A percentile compares a stretch with the other conserved stretches of the same genome.
These are phyloP conservation scores for Rhizomucor miehei DNA, from an alignment of 371 early-diverging fungal species.

Conservation along the genomic window DNA sequence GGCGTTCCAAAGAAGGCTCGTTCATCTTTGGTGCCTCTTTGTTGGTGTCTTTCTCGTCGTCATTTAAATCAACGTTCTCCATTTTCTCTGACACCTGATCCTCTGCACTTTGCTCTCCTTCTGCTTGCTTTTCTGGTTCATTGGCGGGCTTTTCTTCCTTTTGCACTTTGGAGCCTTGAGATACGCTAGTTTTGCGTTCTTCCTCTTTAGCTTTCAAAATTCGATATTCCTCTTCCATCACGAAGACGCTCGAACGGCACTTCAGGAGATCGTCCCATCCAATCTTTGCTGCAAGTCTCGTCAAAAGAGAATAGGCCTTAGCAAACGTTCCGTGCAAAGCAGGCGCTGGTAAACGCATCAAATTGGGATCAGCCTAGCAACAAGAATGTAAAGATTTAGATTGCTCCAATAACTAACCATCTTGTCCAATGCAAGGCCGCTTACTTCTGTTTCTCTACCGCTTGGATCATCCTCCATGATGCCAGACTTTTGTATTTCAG, in stretches of 20 bases:
- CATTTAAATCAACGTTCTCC: constrained; percentile 33
- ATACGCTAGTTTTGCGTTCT: constrained; percentile 37
- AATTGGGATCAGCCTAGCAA: constrained; percentile 52
- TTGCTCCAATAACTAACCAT: no score
- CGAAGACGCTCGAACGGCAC: constrained; percentile 85
- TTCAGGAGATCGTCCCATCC: constrained; percentile 95
- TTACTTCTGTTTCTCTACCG: constrained; percentile 65
- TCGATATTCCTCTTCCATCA: constrained; percentile 98
- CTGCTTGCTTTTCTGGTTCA: constrained; percentile 8
- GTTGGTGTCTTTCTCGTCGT: constrained; percentile 10
- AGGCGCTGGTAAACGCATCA: constrained; percentile 82
- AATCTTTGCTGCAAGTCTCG: constrained; percentile 72
- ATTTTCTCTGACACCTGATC: constrained; percentile 22
- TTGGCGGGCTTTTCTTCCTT: constrained; percentile 11
- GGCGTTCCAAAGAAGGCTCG: constrained; percentile 31
- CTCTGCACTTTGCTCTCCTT: constrained; percentile 4
- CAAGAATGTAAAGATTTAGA: not conserved
- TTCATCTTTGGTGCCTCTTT: constrained; percentile 12
- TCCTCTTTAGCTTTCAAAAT: constrained; percentile 68
- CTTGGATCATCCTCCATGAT: constrained; percentile 74
- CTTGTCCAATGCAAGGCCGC: not conserved
- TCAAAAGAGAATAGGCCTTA: constrained; percentile 81
- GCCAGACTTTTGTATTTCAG: constrained; percentile 57
- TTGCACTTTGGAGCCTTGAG: constrained; percentile 13
- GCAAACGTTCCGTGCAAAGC: constrained; percentile 90